These are phyloP conservation scores for Chenopodium suecicum DNA, from an alignment of 148 eudicot genomes.

Conservation along the genomic window DNA sequence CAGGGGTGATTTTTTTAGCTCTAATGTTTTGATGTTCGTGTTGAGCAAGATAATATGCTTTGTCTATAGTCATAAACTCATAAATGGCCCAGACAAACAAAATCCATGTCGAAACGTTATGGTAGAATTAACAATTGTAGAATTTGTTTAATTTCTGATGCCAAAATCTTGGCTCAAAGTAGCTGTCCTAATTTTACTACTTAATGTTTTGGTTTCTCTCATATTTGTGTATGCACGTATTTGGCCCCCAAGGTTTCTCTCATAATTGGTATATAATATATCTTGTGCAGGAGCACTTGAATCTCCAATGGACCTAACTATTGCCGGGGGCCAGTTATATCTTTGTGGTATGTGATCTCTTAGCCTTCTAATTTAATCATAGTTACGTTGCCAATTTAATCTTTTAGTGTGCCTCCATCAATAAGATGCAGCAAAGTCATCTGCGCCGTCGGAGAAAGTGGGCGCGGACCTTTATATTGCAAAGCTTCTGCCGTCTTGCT, in stretches of 20 bases:
- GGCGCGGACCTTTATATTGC: constrained; percentile 5
- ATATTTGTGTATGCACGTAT: constrained; percentile 3
- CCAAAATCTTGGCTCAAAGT: background rate
- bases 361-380: constrained; percentile 23
- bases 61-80: background rate
- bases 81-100: background rate
- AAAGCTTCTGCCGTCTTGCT: background rate
- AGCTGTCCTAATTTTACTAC: background rate
- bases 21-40: background rate
- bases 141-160: background rate
- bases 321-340: constrained; percentile 21
- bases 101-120: background rate
- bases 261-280: constrained; percentile 32
- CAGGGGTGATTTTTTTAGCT: background rate
- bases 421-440: constrained; percentile 1
- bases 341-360: constrained; percentile 39
- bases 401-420: constrained; percentile 3
- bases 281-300: constrained; percentile 38
- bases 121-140: background rate
- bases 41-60: background rate
- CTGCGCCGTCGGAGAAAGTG: background rate
- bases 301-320: constrained; percentile 26
- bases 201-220: constrained; percentile 3
- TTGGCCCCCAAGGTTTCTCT: constrained; percentile 17
- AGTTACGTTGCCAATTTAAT: background rate